Evolutionary conservation across 495 filamentous ascomycete genomes (phyloP).

Genomic region (Penicillium ucsense): DNA sequence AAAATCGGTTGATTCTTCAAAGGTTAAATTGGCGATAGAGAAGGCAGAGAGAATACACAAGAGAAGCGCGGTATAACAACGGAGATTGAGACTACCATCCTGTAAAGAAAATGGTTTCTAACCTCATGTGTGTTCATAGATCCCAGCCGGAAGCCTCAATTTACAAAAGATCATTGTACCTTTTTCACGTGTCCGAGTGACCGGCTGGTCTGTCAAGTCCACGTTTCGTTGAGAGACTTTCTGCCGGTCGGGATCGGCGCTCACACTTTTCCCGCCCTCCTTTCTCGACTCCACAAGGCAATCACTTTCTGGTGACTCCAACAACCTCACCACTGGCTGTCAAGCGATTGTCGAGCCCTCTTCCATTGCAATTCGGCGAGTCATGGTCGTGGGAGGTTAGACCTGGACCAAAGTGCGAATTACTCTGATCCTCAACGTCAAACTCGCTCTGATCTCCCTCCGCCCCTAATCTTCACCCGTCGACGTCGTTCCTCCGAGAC

Average conservation of each 20-base stretch:
- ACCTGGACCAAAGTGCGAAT: constrained; percentile 10
- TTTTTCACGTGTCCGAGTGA: not conserved
- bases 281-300: constrained; percentile 21
- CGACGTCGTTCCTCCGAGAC: constrained; percentile 1
- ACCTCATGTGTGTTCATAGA: too few species aligned
- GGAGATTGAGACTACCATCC: too few species aligned
- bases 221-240: constrained; percentile 3
- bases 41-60: not conserved
- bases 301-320: constrained; percentile 12
- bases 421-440: not conserved
- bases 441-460: not conserved
- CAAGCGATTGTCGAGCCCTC: not conserved
- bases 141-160: not conserved
- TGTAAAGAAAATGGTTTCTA: too few species aligned
- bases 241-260: constrained; percentile 16
- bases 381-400: constrained; percentile 19
- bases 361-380: constrained; percentile 8
- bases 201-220: not conserved
- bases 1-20: not conserved
- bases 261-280: constrained; percentile 26
- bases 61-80: not conserved
- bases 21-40: too few species aligned
- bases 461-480: not conserved
- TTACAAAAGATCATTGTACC: not conserved
- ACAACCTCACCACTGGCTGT: not conserved